Evolutionary conservation across 2,329 filamentous ascomycete genomes (phyloP), one percentile per base, ranked within the genome.

Genomic region (Penicillium sp.): DNA sequence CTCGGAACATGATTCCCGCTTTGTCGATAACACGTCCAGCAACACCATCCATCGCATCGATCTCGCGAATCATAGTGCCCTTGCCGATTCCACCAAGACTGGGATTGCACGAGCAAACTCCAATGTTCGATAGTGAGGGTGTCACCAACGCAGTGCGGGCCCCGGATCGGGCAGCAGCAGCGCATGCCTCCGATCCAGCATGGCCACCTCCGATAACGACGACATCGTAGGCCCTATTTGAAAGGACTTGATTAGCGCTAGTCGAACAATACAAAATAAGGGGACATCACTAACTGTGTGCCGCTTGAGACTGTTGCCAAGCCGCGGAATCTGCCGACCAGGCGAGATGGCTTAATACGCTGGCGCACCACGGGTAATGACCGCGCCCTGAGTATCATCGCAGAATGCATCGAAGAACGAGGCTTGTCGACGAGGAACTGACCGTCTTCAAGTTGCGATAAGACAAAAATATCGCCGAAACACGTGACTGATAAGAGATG

Each of bases 31-130:
- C 89, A 38, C 92, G 86, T 0, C 92, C 93, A 0, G 93, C 90
- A 22, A 99, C 82, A 0, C 95, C 95, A 73, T 98, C 95, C 62
- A 99, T 83, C 0, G 95, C 95, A 80, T 99, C 95, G 35, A 99
- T 89, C 78, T 99, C 95, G 45, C 94, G 89, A 55, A 99, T 83
- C 82, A 99, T 97, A 10, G 92, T 98, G 17, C 95, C 95, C 76
- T 99, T 99, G 49, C 95, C 95, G 70, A 99, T 98, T n/a, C 95
- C 95, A 42, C 95, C 95, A 74, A 99, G 96, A 66, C 92, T 96
- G 1, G 94, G 94, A 76, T 98, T 98, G 81, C 94, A 98, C 38
- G 93, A 97, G 80, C 94, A 98, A 33, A 95, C 92, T 59, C 94
- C 94, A 22, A 98, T 88, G 70, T 97, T 97, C 62, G 93, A 89